A percentile compares a stretch with the other conserved stretches of the same genome.
These are phyloP conservation scores for Backusella australiensis DNA, from an alignment of 192 early-diverging fungal species.

Conservation along the genomic window DNA sequence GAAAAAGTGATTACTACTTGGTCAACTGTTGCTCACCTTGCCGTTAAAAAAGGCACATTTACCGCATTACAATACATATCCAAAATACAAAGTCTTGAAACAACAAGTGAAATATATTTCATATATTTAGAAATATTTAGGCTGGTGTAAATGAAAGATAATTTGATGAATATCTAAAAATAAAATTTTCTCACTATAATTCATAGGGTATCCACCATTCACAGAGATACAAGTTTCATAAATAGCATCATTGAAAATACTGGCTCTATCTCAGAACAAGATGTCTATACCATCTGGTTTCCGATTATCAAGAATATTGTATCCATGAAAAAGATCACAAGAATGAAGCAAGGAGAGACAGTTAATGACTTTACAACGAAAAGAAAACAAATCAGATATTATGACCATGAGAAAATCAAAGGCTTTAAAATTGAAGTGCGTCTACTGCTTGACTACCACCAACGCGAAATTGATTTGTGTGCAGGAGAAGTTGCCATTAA, in stretches of 20 bases:
- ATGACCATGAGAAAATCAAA: background rate
- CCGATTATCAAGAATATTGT: background rate
- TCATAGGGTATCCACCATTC: background rate
- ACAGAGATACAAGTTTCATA: background rate
- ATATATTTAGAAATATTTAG: background rate
- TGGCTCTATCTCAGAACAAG: background rate
- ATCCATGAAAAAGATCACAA: background rate
- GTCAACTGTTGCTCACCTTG: background rate
- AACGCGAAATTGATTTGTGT: conserved; percentile 4
- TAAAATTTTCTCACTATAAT: background rate
- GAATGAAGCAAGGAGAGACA: background rate
- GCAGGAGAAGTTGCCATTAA: background rate
- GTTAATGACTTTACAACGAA: background rate
- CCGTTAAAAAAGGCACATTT: background rate
- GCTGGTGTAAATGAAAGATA: conserved; percentile 3
- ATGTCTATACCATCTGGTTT: background rate
- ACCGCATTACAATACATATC: conserved; percentile 2
- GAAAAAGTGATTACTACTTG: background rate
- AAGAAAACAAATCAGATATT: background rate
- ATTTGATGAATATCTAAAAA: background rate
- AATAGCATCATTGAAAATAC: background rate
- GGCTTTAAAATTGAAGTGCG: background rate
- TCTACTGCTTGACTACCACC: background rate
- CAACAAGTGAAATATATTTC: background rate
- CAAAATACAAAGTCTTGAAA: conserved; percentile 5